Evolutionary conservation across 768 basidiomycete species (phyloP), one percentile per base, ranked within the genome.

Genomic region (Boletus vermiculosoides): DNA sequence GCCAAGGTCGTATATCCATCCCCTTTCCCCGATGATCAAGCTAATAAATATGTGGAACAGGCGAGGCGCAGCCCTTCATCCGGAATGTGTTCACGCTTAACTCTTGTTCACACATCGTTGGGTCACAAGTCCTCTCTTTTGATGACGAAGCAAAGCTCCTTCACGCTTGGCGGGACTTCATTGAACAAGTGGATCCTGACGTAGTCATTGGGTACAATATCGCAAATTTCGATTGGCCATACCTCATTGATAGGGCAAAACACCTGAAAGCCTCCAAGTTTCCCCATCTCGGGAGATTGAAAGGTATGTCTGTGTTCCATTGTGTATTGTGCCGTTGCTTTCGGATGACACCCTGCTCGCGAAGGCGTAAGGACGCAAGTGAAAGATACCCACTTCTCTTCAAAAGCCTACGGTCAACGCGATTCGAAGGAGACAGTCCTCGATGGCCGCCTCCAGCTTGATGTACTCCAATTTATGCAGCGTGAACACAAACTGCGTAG

Each of bases 151-250:
- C 61, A 4, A 73, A 85, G 25, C 74, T 99, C 78, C 80, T 99
- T 52, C 73, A 83, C 42, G 77, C 77, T n/a, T 99, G 97, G 97
- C 80, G 87, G 53, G 85, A 93, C 54, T 99, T 98, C 63, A 78
- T 98, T 5, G 84, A 87, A 63, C 77, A 87, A 67, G 94, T 90
- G 15, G 97, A 99, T 67, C 95, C 97, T 0, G 97, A 99, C 63
- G 82, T 99, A 58, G 80, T 99, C 60, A 96, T 97, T 65, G 97
- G 97, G 4, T 99, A 99, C 73, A 99, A 99, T 75, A 89, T 91
- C 47, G 71, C 91, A 28, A 85, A 85, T 67, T 99, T 99, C 79
- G 97, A 99, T 81, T 83, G 98, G 63, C 97, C 97, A 0, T 99
- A 99, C 70, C 79, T 99, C 15, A 78, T 98, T 49, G 96, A 99